Evolutionary conservation across 2,329 filamentous ascomycete genomes (phyloP).

Genomic region (Juglanconis sp.): DNA sequence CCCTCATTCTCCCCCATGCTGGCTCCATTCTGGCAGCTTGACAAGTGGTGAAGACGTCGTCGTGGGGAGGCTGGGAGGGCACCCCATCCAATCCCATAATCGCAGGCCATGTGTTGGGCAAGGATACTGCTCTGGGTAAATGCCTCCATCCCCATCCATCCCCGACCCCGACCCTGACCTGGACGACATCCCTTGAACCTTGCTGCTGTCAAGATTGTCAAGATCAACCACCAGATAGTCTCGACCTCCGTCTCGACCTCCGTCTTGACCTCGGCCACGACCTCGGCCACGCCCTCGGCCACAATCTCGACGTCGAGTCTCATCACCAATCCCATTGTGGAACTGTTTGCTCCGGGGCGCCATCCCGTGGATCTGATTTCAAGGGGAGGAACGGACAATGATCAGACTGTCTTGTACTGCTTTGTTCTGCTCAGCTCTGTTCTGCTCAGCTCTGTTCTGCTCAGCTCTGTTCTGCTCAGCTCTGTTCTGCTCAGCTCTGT

Average conservation of each 20-base stretch:
- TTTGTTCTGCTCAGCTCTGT: no score
- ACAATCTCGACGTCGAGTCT: background rate
- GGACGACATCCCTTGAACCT: no score
- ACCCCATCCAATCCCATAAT: background rate
- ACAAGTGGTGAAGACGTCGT: background rate
- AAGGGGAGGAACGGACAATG: background rate
- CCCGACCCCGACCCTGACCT: no score
- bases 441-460: no score
- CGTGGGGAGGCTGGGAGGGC: background rate
- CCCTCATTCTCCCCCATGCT: no score
- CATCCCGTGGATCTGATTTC: background rate
- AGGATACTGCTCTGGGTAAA: background rate
- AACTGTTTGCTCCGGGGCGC: background rate
- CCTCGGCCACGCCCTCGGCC: no score
- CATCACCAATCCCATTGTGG: background rate
- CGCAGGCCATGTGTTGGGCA: background rate
- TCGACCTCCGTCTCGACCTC: background rate
- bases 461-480: no score
- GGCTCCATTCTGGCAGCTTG: background rate
- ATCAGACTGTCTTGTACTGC: background rate
- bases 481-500: no score
- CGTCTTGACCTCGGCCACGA: background rate
- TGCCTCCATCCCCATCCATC: background rate
- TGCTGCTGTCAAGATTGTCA: background rate
- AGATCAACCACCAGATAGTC: background rate